Evolutionary conservation across 148 eudicot genomes (phyloP).

Genomic region (Camellia lanceoleosa): DNA sequence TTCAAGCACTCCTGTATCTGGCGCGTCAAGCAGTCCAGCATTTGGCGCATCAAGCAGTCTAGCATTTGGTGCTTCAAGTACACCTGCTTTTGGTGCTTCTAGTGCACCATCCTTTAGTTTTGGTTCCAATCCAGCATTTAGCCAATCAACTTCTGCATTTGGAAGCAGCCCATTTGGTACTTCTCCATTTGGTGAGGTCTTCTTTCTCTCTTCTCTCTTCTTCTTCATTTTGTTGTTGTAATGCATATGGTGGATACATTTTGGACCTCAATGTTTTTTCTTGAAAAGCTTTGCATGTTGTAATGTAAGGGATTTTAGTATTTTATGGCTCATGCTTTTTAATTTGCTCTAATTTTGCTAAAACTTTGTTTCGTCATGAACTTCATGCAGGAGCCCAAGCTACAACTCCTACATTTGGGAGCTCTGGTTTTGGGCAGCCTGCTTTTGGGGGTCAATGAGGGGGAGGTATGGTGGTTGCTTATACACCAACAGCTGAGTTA

Average conservation of each 20-base stretch:
- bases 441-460: slow-evolving; percentile 65
- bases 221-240: too few species aligned
- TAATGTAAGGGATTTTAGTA: slow-evolving; percentile 1
- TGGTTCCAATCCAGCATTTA: slow-evolving; percentile 41
- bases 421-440: slow-evolving; percentile 66
- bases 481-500: slow-evolving; percentile 58
- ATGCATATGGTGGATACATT: not conserved
- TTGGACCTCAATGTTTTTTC: not conserved
- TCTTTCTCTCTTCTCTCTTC: not conserved
- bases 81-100: not conserved
- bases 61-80: slow-evolving; percentile 24
- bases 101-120: slow-evolving; percentile 44
- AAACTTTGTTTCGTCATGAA: slow-evolving; percentile 9
- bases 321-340: not conserved
- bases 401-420: slow-evolving; percentile 56
- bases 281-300: not conserved
- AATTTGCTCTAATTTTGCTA: slow-evolving; percentile 15
- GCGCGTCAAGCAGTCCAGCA: slow-evolving; percentile 42
- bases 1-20: slow-evolving; percentile 53
- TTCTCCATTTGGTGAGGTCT: slow-evolving; percentile 57
- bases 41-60: slow-evolving; percentile 54
- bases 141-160: slow-evolving; percentile 53
- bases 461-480: slow-evolving; percentile 74
- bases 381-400: slow-evolving; percentile 61
- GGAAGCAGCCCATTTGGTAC: slow-evolving; percentile 56